Conservation (phyloP, 352 stramenopile genomes). For the Phytophthora sansomeana region DNA sequence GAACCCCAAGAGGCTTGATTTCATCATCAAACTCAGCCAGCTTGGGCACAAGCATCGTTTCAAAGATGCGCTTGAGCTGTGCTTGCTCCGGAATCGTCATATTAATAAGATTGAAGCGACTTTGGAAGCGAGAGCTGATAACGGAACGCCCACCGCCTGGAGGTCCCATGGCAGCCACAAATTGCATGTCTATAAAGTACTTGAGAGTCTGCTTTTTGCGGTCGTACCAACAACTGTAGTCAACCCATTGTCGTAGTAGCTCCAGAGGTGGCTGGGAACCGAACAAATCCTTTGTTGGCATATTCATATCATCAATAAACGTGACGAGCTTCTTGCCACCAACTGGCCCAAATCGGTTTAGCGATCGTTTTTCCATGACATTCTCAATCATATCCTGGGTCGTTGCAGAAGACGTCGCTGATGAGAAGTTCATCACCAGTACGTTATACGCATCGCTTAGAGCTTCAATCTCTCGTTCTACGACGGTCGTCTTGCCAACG, state of each 20-base stretch:
- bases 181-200: slow-evolving; percentile 93
- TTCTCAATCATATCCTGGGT: slow-evolving; percentile 93
- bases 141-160: slow-evolving; percentile 87
- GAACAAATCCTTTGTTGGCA: slow-evolving; percentile 92
- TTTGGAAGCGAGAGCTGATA: slow-evolving; percentile 92
- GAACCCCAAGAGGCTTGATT: slow-evolving; percentile 80
- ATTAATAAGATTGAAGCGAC: slow-evolving; percentile 93
- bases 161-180: slow-evolving; percentile 90
- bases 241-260: slow-evolving; percentile 91
- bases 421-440: slow-evolving; percentile 92
- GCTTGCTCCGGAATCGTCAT: slow-evolving; percentile 88
- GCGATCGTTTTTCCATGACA: slow-evolving; percentile 91
- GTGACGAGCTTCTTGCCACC: slow-evolving; percentile 90
- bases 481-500: slow-evolving; percentile 90
- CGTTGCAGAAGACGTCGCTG: slow-evolving; percentile 84
- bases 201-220: slow-evolving; percentile 91
- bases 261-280: slow-evolving; percentile 93
- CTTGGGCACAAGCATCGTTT: slow-evolving; percentile 90
- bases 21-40: slow-evolving; percentile 90
- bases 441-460: slow-evolving; percentile 82
- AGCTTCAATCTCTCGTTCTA: slow-evolving; percentile 83
- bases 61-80: slow-evolving; percentile 89
- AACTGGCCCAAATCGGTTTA: slow-evolving; percentile 90
- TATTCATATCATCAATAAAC: slow-evolving; percentile 95
- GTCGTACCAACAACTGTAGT: slow-evolving; percentile 95